Evolutionary conservation across 2,329 filamentous ascomycete genomes (phyloP), one percentile per base, ranked within the genome.

Genomic region (Neoscytalidium dimidiatum): DNA sequence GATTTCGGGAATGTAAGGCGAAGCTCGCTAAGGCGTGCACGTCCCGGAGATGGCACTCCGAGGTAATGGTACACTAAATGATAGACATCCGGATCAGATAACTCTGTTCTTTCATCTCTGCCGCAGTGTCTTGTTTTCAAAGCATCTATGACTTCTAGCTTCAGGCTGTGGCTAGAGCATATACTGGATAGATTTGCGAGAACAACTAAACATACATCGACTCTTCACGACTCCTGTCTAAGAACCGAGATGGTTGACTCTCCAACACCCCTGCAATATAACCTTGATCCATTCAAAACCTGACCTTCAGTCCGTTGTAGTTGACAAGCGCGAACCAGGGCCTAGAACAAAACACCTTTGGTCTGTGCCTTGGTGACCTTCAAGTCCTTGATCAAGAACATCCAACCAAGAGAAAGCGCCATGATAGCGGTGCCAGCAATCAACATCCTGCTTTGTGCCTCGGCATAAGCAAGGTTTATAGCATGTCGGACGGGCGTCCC

Each of bases 401-500:
- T 66, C n/a, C 67, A 67, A 1, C 66, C 48, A 3, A 66, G 52
- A 0, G 64, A 63, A 9, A 70, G 3, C 4, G 46, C 52, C 57
- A 66, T 69, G 1, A 70, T 64, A 4, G 33, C 62, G 1, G 66
- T 62, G 31, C 60, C 60, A 13, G 62, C 51, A 35, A 57, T 51
- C 26, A 64, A 14, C 76, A 80, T 78, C 66, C 73, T 75, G 35
- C 68, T 70, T 60, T 79, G 77, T 1, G 76, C 73, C 62, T 74
- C 66, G 3, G 67, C 73, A 33, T 80, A 80, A 5, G 75, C 74
- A 21, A 70, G 49, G 57, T 75, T 71, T 68, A 79, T 79, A 0
- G 75, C 78, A 7, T 78, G 71, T 5, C 88, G 76, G 17, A 81
- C 82, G 0, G 81, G 77, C 3, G 76, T 82, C 0, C 85, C 86